Evolutionary conservation across 345 rosid genomes (phyloP).

Genomic region (Populus euphratica): DNA sequence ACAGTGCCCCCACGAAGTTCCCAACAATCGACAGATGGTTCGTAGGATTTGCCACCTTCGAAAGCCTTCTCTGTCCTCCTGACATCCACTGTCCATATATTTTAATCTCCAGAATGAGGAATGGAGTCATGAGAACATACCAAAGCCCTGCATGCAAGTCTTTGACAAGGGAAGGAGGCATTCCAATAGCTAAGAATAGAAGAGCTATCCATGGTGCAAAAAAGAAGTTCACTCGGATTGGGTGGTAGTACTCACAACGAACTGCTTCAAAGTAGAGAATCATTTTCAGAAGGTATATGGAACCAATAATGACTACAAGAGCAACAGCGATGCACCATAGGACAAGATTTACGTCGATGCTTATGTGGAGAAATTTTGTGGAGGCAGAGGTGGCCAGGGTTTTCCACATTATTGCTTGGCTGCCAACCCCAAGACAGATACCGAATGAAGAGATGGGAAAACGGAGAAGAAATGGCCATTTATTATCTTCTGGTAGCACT

Average conservation of each 20-base stretch:
- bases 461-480: constrained; percentile 88
- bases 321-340: constrained; percentile 68
- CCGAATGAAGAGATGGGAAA: constrained; percentile 75
- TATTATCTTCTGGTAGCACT: constrained; percentile 69
- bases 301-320: constrained; percentile 43
- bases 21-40: constrained; percentile 82
- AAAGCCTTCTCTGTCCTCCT: constrained; percentile 80
- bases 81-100: constrained; percentile 99
- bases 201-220: constrained; percentile 87
- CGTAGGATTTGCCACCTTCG: constrained; percentile 90
- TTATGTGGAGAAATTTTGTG: constrained; percentile 66
- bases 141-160: constrained; percentile 50
- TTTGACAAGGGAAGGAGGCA: constrained; percentile 50
- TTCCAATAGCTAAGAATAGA: constrained; percentile 72
- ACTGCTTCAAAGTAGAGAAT: constrained; percentile 78
- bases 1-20: constrained; percentile 81
- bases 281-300: constrained; percentile 58
- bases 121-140: constrained; percentile 81
- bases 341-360: constrained; percentile 36
- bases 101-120: constrained; percentile 69
- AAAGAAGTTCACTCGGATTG: constrained; percentile 85
- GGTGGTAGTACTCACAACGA: constrained; percentile 81
- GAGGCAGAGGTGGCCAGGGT: constrained; percentile 58
- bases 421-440: constrained; percentile 86
- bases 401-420: constrained; percentile 94